Conservation (phyloP, 208 protist species). For the Chromosphaera perkinsii region DNA sequence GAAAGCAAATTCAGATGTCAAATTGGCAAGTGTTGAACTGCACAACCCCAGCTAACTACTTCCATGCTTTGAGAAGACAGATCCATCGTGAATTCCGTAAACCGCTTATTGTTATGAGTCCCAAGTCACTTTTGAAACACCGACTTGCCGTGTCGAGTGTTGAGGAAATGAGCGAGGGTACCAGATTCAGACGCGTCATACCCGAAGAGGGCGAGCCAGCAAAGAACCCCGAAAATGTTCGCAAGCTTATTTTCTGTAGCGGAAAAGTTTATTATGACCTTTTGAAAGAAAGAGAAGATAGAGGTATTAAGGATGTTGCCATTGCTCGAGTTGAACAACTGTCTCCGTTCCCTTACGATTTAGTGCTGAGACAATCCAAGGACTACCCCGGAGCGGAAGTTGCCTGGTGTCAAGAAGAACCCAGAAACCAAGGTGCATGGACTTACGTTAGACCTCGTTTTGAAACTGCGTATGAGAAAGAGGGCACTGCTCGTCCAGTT, state of each 20-base stretch:
- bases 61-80: conserved; percentile 94
- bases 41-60: conserved; percentile 95
- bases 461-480: conserved; percentile 36
- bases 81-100: conserved; percentile 93
- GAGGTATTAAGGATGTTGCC: conserved; percentile 68
- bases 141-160: conserved; percentile 20
- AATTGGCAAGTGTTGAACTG: conserved; percentile 81
- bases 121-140: conserved; percentile 15
- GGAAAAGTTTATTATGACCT: conserved; percentile 94
- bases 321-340: conserved; percentile 89
- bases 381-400: conserved; percentile 75
- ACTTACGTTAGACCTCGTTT: conserved; percentile 55
- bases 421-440: conserved; percentile 90
- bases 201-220: conserved; percentile 40
- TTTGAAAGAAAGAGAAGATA: conserved; percentile 41
- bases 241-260: conserved; percentile 84
- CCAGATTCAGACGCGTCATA: conserved; percentile 72
- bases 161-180: conserved; percentile 23
- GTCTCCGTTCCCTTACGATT: conserved; percentile 89
- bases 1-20: conserved; percentile 52
- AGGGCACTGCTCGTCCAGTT: neutral
- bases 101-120: conserved; percentile 46
- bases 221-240: conserved; percentile 55
- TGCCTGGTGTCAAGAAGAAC: conserved; percentile 94
- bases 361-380: conserved; percentile 55